Base-by-base conservation (phyloP, 148 eudicot genomes). In the Oxyria digyna region DNA sequence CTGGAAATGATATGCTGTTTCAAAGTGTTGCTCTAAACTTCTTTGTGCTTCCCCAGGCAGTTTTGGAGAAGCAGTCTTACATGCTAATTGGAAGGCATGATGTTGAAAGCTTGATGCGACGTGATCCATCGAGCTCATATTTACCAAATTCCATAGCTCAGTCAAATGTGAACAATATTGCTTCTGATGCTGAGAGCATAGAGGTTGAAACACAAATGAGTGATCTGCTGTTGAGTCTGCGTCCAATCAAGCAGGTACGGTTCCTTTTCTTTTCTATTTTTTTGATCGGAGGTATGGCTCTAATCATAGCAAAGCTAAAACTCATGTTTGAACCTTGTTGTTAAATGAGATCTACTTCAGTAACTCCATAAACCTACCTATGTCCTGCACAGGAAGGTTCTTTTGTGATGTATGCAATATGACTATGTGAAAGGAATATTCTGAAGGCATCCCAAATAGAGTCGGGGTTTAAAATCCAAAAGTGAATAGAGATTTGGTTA, bases 31-130 rank as follows among this genome's bases (percentile, higher is more conserved):
- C 65, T 9, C 63, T 70, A 13, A 65, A 64, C n/a, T 69, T 73
- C 69, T 24, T 73, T 65, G 63, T 43, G 57, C 37, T 26, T 35
- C 45, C 37, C 63, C 90, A 94, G 99, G 96, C 99, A 48, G 99
- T 95, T 81, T 97, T 95, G 78, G 99, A 91, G 84, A 95, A 94
- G 80, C 96, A 83, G 78, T 86, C 97, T 81, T 95, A 95, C 83
- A 95, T 95, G 99, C 85, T 95, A 64, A 87, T 95, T 48, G 97
- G 99, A 54, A 91, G 99, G 77, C 96, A 95, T 73, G 99, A 95
- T 78, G 76, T 91, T 52, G 99, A 95, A 37, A 91, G 79, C 76
- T 84, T 95, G 76, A 84, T 95, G 91, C 83, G 85, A 59, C 87
- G 74, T 80, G 96, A 95, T 83, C 91, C 99, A 67, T 90, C 99